Evolutionary conservation across 2,329 filamentous ascomycete species (phyloP), one percentile per base, ranked within the genome.

Genomic region (Trichoderma simmonsii): DNA sequence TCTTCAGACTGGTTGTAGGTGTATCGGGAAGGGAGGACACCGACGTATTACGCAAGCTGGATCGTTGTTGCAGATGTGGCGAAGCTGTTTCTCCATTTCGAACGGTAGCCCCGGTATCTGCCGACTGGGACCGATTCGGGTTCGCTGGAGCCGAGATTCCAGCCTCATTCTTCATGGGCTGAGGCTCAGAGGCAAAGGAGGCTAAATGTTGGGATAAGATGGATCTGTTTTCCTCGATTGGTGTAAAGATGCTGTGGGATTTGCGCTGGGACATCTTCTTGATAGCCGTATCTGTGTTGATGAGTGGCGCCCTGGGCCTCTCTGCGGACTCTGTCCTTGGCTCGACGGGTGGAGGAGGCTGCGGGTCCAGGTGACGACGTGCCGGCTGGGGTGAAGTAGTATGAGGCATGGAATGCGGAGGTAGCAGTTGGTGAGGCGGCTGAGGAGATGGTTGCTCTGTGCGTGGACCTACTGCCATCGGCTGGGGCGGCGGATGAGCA

Each of bases 231-330:
- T 97, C 95, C 77, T 98, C 96, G 74, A 99, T 97, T 0, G 96
- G 96, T 0, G 96, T 99, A 79, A 98, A 98, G 73, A 99, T 98
- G 80, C 95, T 98, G 79, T 95, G 92, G 26, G 92, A 91, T 80
- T 95, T 95, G 39, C 93, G 91, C 77, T 91, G 92, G 2, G 92
- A 91, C 74, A 93, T 84, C 75, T 88, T 89, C 80, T 88, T 89
- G 74, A 89, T 86, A 21, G 83, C 83, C 43, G 82, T 81, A 63
- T 85, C 85, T 6, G 84, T 88, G 75, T 87, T 87, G 67, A 87
- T 78, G 57, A 86, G 77, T 9, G 83, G 86, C 39, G 84, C 82
- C 72, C 84, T 82, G 4, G 83, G 81, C 43, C 84, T 81, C 18
- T 86, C 84, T 26, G 84, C 82, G 11, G 84, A 83, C n/a, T 89